phyloP scores from a whole-genome alignment of 768 basidiomycete species.

The Hirschioporus abietinus region DNA sequence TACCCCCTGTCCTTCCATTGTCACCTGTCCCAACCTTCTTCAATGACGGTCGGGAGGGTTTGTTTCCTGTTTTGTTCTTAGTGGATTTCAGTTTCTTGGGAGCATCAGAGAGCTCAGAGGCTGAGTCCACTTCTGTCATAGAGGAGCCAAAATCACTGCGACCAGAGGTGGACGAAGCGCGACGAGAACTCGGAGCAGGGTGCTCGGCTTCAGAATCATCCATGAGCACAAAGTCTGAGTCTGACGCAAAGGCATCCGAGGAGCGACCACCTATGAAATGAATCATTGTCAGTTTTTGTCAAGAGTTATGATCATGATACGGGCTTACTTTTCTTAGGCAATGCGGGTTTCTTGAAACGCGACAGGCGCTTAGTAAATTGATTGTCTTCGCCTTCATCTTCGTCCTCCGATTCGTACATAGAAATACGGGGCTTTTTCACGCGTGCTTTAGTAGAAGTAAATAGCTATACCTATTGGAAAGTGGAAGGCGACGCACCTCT shows the following conservation, averaged over 20 bases:
- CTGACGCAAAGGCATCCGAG: slow-evolving; percentile 45
- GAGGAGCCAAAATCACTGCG: slow-evolving; percentile 29
- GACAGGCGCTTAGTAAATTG: slow-evolving; percentile 58
- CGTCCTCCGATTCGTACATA: slow-evolving; percentile 38
- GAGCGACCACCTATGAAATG: background rate
- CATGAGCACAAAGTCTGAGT: slow-evolving; percentile 69
- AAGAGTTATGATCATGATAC: background rate
- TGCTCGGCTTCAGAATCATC: slow-evolving; percentile 57
- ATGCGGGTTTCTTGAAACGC: slow-evolving; percentile 54
- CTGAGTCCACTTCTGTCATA: slow-evolving; percentile 32
- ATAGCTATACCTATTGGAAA: background rate
- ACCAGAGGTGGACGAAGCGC: slow-evolving; percentile 39
- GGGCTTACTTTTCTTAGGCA: background rate
- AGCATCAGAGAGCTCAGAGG: slow-evolving; percentile 12
- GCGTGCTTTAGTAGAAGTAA: slow-evolving; percentile 28
- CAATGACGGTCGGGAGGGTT: slow-evolving; percentile 25
- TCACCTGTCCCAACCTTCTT: slow-evolving; percentile 25
- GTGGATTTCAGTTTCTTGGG: slow-evolving; percentile 32
- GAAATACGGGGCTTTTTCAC: slow-evolving; percentile 60
- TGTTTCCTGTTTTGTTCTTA: slow-evolving; percentile 24
- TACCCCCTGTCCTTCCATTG: slow-evolving; percentile 24
- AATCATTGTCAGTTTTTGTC: background rate
- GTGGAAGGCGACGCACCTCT: background rate
- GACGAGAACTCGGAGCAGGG: slow-evolving; percentile 35
- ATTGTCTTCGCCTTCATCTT: slow-evolving; percentile 30